Percentiles rank a stretch among this genome's conserved stretches.
phyloP scores from a whole-genome alignment of 208 protist species.

The Entamoeba moshkovskii region DNA sequence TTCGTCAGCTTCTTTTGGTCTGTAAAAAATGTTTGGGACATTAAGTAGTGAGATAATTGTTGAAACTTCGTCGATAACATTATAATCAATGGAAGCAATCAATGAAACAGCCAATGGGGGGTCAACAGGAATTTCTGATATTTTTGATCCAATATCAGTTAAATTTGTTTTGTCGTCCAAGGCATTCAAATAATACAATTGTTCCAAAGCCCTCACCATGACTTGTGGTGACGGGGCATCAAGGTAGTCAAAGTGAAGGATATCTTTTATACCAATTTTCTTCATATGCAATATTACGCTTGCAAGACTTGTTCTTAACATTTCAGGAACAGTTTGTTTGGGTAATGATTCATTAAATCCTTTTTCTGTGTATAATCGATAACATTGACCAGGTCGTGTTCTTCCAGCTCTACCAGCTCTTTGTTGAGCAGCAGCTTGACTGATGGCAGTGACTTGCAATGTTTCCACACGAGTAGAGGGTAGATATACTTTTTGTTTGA shows the following conservation, averaged over 20 bases:
- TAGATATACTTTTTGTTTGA: conserved; percentile 72
- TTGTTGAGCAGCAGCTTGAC: conserved; percentile 45
- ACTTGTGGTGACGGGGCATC: neutral
- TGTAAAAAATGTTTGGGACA: neutral
- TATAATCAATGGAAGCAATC: neutral
- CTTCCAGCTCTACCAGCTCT: conserved; percentile 50
- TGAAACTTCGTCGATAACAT: neutral
- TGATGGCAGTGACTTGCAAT: conserved; percentile 56
- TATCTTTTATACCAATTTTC: neutral
- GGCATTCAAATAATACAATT: neutral
- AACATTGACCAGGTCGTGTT: conserved; percentile 78
- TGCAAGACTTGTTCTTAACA: neutral
- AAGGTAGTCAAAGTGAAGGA: neutral
- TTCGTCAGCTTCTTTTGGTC: neutral
- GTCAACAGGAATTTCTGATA: neutral
- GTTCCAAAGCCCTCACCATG: neutral
- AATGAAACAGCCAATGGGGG: neutral
- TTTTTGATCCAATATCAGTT: neutral
- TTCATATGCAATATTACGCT: neutral
- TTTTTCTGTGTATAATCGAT: conserved; percentile 60
- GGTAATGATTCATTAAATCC: neutral
- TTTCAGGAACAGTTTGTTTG: neutral
- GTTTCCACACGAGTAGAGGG: conserved; percentile 81
- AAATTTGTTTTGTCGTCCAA: neutral
- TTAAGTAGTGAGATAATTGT: neutral